Evolutionary conservation across 345 rosid species (phyloP).

Genomic region (Eucalyptus fibrosa): DNA sequence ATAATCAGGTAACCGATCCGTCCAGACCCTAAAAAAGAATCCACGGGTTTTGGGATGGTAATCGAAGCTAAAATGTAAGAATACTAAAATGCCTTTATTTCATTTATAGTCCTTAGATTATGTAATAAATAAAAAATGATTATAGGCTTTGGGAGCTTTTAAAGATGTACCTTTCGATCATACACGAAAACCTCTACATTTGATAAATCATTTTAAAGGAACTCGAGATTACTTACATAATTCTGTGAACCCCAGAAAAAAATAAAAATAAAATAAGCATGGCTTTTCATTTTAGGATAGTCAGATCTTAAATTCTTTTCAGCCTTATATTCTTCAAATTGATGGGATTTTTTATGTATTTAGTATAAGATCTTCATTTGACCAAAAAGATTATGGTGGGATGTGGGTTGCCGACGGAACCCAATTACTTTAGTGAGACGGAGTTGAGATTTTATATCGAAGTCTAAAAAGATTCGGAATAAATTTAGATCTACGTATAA

Average conservation of each 20-base stretch:
- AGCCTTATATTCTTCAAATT: neutral
- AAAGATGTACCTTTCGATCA: neutral
- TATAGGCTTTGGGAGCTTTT: neutral
- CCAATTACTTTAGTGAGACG: neutral
- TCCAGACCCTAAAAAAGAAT: no score
- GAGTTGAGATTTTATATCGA: neutral
- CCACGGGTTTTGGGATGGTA: neutral
- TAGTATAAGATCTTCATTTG: neutral
- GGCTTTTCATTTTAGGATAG: neutral
- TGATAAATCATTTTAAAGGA: neutral
- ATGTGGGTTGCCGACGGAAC: neutral
- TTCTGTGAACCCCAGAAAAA: neutral
- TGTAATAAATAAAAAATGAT: no score
- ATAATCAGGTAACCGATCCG: no score
- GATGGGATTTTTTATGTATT: neutral
- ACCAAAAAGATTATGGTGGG: neutral
- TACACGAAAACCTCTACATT: neutral
- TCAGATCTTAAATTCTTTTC: neutral
- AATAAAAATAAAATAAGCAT: neutral
- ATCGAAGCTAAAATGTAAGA: no score
- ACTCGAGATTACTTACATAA: neutral
- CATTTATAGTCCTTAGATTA: neutral
- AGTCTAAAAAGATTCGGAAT: neutral
- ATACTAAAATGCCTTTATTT: neutral
- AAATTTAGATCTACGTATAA: neutral